Evolutionary conservation across 306 rosid species (phyloP).

Genomic region (Cicer arietinum): DNA sequence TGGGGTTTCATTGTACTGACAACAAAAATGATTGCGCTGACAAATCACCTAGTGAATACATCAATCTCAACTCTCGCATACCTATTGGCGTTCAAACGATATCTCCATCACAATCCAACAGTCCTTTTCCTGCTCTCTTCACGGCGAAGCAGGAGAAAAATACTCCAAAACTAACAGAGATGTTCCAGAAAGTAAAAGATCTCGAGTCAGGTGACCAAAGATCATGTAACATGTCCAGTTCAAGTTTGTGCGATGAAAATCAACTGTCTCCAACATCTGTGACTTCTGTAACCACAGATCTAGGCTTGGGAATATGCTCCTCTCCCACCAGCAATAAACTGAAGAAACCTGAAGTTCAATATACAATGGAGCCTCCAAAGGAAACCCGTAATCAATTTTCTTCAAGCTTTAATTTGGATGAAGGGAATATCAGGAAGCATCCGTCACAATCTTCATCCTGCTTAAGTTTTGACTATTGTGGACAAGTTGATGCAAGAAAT

Average conservation of each 20-base stretch:
- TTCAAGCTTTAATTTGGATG: slow-evolving; percentile 52
- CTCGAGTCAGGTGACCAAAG: slow-evolving; percentile 58
- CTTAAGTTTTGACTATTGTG: slow-evolving; percentile 60
- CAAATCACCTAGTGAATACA: slow-evolving; percentile 51
- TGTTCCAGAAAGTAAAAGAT: slow-evolving; percentile 67
- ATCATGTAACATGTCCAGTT: slow-evolving; percentile 75
- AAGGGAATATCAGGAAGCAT: slow-evolving; percentile 55
- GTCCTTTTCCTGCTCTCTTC: slow-evolving; percentile 48
- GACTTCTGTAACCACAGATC: slow-evolving; percentile 84
- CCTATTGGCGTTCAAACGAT: slow-evolving; percentile 53
- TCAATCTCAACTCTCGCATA: slow-evolving; percentile 55
- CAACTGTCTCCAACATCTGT: slow-evolving; percentile 78
- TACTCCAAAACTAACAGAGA: slow-evolving; percentile 56
- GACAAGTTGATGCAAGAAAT: slow-evolving; percentile 60
- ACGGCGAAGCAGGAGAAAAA: slow-evolving; percentile 52
- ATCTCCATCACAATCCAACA: slow-evolving; percentile 49
- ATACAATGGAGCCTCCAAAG: slow-evolving; percentile 50
- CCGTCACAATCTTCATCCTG: slow-evolving; percentile 59
- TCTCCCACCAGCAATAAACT: slow-evolving; percentile 53
- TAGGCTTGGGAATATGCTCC: slow-evolving; percentile 77
- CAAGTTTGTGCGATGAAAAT: slow-evolving; percentile 68
- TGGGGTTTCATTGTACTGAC: slow-evolving; percentile 57
- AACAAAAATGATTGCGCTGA: slow-evolving; percentile 50
- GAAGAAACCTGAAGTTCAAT: slow-evolving; percentile 50
- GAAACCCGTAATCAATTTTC: slow-evolving; percentile 54